Conservation (phyloP, 164 flowering plant species). For the Cinnamomum chago region DNA sequence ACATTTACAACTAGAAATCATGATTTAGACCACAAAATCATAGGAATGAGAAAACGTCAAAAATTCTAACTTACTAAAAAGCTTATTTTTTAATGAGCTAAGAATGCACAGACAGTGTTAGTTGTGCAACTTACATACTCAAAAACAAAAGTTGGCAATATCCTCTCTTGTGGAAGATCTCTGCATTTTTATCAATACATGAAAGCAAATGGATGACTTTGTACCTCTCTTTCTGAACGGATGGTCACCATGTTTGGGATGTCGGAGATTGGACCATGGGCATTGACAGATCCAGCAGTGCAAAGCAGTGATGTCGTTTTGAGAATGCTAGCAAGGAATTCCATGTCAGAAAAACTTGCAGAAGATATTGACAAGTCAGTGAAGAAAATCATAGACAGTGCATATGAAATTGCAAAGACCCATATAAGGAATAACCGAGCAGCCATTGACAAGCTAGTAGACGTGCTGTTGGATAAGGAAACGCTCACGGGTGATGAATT, state of each 20-base stretch:
- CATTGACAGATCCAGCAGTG: conserved; percentile 53
- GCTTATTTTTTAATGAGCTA: too few relatives aligned
- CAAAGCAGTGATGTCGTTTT: conserved; percentile 58
- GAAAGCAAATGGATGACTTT: too few relatives aligned
- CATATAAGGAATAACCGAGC: conserved; percentile 39
- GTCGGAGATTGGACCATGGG: conserved; percentile 81
- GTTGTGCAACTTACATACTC: too few relatives aligned
- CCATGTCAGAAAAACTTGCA: conserved; percentile 76
- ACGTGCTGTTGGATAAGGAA: conserved; percentile 65
- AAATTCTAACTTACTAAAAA: too few relatives aligned
- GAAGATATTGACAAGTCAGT: conserved; percentile 58
- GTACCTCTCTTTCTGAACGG: conserved; percentile 20
- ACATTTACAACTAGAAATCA: too few relatives aligned
- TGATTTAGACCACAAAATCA: too few relatives aligned
- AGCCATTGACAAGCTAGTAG: conserved; percentile 50
- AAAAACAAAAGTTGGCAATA: too few relatives aligned
- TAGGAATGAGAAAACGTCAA: too few relatives aligned
- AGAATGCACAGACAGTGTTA: too few relatives aligned
- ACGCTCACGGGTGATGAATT: conserved; percentile 72
- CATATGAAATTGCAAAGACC: conserved; percentile 58
- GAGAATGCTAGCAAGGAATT: conserved; percentile 66
- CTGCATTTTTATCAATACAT: too few relatives aligned
- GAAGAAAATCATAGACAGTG: conserved; percentile 34
- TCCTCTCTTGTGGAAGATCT: too few relatives aligned
- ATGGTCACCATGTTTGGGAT: conserved; percentile 75